Conservation (phyloP, 192 early-diverging fungal species). For the Funneliformis mosseae region DNA sequence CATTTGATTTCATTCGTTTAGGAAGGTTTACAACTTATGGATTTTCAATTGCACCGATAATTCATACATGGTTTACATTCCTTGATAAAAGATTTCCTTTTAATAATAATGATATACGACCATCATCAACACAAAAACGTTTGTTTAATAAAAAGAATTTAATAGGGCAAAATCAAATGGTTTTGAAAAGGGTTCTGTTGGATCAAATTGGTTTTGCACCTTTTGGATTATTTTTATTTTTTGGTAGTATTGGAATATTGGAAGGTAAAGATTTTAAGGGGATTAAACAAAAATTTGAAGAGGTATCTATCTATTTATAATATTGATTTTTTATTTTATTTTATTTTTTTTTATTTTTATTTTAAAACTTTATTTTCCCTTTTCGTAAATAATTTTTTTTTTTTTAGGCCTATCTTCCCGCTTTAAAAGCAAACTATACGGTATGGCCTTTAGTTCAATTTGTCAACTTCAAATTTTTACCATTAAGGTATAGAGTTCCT, state of each 20-base stretch:
- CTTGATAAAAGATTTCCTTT: constrained; percentile 68
- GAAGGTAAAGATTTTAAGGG: constrained; percentile 55
- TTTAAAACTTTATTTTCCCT: no score
- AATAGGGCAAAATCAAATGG: constrained; percentile 5
- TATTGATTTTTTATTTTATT: neutral
- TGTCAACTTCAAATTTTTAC: constrained; percentile 73
- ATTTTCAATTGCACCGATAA: constrained; percentile 66
- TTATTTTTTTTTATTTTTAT: neutral
- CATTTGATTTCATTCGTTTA: constrained; percentile 51
- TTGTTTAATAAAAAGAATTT: neutral
- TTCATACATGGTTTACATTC: constrained; percentile 69
- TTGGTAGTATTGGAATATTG: constrained; percentile 61
- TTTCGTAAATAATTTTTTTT: neutral
- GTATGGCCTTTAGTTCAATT: constrained; percentile 76
- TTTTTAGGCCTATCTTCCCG: constrained; percentile 54
- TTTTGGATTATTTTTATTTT: constrained; percentile 66
- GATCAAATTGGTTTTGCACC: constrained; percentile 74
- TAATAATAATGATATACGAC: neutral
- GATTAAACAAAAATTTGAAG: constrained; percentile 60
- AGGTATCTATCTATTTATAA: constrained; percentile 26
- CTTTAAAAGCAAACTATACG: constrained; percentile 69
- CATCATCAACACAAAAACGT: neutral
- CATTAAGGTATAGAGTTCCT: constrained; percentile 65
- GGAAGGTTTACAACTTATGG: constrained; percentile 69
- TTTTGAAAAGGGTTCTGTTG: constrained; percentile 39